These are phyloP conservation scores for Purshia tridentata DNA, from an alignment of 306 rosid genomes.

Conservation along the genomic window DNA sequence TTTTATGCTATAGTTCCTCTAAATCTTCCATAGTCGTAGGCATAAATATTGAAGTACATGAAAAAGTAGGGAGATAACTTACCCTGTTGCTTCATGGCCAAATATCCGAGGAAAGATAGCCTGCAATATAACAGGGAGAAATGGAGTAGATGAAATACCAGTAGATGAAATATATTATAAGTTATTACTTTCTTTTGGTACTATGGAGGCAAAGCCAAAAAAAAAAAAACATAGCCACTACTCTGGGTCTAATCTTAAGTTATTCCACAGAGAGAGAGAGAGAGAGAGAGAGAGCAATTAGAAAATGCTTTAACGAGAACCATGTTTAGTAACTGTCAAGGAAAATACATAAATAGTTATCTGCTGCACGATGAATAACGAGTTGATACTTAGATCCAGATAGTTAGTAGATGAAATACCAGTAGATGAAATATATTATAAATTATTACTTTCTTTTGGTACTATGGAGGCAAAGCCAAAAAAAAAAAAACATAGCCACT, in stretches of 20 bases:
- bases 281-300: too few relatives aligned
- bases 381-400: background rate
- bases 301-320: too few relatives aligned
- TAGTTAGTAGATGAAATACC: background rate
- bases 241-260: too few relatives aligned
- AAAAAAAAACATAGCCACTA: too few relatives aligned
- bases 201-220: too few relatives aligned
- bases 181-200: too few relatives aligned
- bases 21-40: background rate
- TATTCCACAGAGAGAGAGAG: too few relatives aligned
- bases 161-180: background rate
- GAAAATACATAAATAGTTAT: too few relatives aligned
- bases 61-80: constrained; percentile 17
- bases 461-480: too few relatives aligned
- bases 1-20: background rate
- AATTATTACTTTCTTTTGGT: too few relatives aligned
- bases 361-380: background rate
- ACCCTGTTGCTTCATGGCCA: constrained; percentile 99
- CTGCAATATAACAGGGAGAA: constrained; percentile 43
- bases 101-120: constrained; percentile 91
- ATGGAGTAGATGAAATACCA: background rate
- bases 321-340: too few relatives aligned
- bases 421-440: background rate
- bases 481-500: too few relatives aligned
- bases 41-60: constrained; percentile 13